Percentiles rank a stretch among this genome's conserved stretches.
phyloP scores from a whole-genome alignment of 2,329 filamentous ascomycete species.

The Onygena corvina region DNA sequence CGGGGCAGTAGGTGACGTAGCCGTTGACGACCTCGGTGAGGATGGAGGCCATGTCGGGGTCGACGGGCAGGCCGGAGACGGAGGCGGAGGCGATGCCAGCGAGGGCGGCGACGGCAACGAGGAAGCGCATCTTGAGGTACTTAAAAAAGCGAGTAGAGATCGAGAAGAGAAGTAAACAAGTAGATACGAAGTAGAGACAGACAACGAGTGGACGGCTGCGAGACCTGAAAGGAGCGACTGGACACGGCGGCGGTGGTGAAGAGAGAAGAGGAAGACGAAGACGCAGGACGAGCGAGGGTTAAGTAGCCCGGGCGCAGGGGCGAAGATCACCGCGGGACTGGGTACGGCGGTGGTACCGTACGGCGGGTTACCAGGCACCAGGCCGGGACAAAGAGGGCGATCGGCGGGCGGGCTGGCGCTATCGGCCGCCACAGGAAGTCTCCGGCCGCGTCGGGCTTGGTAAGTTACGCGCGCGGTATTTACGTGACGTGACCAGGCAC shows the following conservation, averaged over 20 bases:
- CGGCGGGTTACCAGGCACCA: background rate
- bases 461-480: too few relatives aligned
- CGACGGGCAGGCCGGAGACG: constrained; percentile 1
- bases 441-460: too few relatives aligned
- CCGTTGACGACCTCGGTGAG: constrained; percentile 38
- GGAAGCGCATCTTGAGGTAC: constrained; percentile 42
- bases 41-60: constrained; percentile 10
- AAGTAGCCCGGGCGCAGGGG: background rate
- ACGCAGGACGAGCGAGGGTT: constrained; percentile 1
- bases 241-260: constrained; percentile 9
- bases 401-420: background rate
- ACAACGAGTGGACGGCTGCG: constrained; percentile 31
- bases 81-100: constrained; percentile 30
- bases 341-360: background rate
- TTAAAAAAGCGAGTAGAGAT: constrained; percentile 3
- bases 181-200: background rate
- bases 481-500: constrained; percentile 5
- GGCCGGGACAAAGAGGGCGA: background rate
- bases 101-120: constrained; percentile 30
- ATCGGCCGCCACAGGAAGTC: background rate
- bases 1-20: constrained; percentile 62
- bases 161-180: background rate
- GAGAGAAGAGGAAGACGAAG: constrained; percentile 15
- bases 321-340: background rate
- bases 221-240: constrained; percentile 18